Percentiles rank a stretch among this genome's conserved stretches.
Evolutionary conservation across 768 basidiomycete species (phyloP).

Genomic region (Piloderma croceum): DNA sequence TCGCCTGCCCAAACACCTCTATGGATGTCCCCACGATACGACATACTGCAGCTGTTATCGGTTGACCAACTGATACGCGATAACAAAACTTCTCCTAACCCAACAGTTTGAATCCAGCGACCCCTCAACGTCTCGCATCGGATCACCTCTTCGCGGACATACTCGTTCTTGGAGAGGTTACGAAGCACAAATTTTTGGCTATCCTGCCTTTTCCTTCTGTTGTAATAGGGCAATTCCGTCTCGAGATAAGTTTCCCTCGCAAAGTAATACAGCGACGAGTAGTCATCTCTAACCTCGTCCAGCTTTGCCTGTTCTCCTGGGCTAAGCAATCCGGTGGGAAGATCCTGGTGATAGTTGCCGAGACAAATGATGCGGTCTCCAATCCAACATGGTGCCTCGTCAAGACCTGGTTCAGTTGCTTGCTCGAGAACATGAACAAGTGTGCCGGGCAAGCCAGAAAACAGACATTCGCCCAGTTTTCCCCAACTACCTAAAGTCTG

Average conservation of each 20-base stretch:
- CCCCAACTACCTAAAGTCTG: slow-evolving; percentile 2
- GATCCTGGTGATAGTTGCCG: slow-evolving; percentile 6
- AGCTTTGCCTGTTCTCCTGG: slow-evolving; percentile 2
- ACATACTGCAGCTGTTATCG: neutral
- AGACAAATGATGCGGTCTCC: slow-evolving; percentile 9
- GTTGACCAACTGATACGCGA: slow-evolving; percentile 8
- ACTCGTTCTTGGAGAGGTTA: slow-evolving; percentile 7
- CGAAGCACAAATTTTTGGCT: too few relatives aligned
- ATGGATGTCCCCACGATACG: neutral
- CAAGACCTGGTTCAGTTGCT: too few relatives aligned
- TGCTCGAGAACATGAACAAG: too few relatives aligned
- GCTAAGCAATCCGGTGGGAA: neutral
- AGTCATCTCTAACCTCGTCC: neutral
- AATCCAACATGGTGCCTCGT: slow-evolving; percentile 3
- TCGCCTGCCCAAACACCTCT: slow-evolving; percentile 9
- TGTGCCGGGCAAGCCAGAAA: neutral
- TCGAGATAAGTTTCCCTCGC: too few relatives aligned
- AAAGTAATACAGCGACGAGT: too few relatives aligned
- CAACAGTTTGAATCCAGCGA: neutral
- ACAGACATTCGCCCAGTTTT: slow-evolving; percentile 6
- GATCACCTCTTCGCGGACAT: slow-evolving; percentile 4
- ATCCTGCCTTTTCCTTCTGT: too few relatives aligned
- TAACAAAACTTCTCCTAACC: slow-evolving; percentile 4
- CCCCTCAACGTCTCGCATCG: neutral
- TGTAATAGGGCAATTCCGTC: too few relatives aligned